Percentiles rank a stretch among this genome's conserved stretches.
Evolutionary conservation across 495 filamentous ascomycete species (phyloP).

Genomic region (Talaromyces liani): DNA sequence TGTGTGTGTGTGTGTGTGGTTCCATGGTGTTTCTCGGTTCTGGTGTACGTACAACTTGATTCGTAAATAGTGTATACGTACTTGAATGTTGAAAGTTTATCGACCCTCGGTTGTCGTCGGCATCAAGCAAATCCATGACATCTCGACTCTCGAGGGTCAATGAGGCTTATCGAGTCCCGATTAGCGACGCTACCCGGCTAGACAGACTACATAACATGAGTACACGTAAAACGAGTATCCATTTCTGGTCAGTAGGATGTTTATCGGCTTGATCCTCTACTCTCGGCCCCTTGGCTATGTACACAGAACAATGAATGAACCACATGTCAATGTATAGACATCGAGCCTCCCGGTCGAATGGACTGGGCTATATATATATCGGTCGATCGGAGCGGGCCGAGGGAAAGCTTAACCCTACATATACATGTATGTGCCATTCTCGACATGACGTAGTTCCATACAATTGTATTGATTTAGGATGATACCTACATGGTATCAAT

Average conservation of each 20-base stretch:
- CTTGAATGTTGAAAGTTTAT: not conserved
- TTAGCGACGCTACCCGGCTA: too few relatives aligned
- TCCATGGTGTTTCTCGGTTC: too few relatives aligned
- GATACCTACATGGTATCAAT: not conserved
- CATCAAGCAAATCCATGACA: not conserved
- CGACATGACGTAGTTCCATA: not conserved
- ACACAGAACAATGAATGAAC: too few relatives aligned
- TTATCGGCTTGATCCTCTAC: too few relatives aligned
- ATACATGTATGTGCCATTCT: not conserved
- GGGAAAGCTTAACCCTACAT: not conserved
- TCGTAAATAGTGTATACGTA: not conserved
- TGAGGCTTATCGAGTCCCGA: too few relatives aligned
- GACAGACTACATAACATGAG: too few relatives aligned
- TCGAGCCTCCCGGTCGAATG: too few relatives aligned
- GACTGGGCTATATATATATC: not conserved
- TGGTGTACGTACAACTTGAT: not conserved
- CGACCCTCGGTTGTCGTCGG: slow-evolving; percentile 1
- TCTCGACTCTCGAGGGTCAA: not conserved
- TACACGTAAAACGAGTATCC: too few relatives aligned
- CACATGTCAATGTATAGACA: too few relatives aligned
- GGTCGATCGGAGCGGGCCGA: not conserved
- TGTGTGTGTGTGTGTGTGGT: too few relatives aligned
- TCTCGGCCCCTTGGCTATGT: too few relatives aligned
- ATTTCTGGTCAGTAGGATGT: too few relatives aligned
- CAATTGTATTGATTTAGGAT: not conserved